These are phyloP conservation scores for Phyllosticta citriasiana DNA, from an alignment of 2,329 filamentous ascomycete genomes.

Conservation along the genomic window DNA sequence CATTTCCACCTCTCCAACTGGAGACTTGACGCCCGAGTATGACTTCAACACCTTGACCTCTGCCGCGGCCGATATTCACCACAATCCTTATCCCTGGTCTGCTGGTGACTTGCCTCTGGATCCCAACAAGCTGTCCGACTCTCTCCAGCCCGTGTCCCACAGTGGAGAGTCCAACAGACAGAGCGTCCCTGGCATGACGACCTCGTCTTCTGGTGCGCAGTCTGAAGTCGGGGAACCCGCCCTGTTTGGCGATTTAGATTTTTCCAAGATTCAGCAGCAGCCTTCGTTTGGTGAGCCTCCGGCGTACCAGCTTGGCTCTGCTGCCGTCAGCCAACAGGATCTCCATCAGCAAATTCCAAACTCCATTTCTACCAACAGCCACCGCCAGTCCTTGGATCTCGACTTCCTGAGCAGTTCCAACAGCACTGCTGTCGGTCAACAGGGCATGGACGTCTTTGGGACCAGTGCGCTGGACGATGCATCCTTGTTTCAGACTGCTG, in stretches of 20 bases:
- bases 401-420: slow-evolving; percentile 19
- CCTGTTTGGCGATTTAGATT: slow-evolving; percentile 26
- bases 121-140: slow-evolving; percentile 27
- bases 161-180: slow-evolving; percentile 30
- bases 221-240: slow-evolving; percentile 29
- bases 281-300: slow-evolving; percentile 18
- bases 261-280: slow-evolving; percentile 17
- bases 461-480: slow-evolving; percentile 5
- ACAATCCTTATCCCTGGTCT: slow-evolving; percentile 24
- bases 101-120: slow-evolving; percentile 31
- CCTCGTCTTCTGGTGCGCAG: slow-evolving; percentile 28
- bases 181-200: slow-evolving; percentile 30
- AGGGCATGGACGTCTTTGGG: background rate
- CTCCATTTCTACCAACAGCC: slow-evolving; percentile 17
- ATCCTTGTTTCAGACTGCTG: slow-evolving; percentile 11
- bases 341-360: slow-evolving; percentile 16
- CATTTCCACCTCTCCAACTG: slow-evolving; percentile 29
- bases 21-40: slow-evolving; percentile 25
- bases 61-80: slow-evolving; percentile 16
- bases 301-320: slow-evolving; percentile 21
- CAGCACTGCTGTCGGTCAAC: background rate
- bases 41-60: slow-evolving; percentile 27
- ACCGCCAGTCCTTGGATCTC: slow-evolving; percentile 20
- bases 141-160: slow-evolving; percentile 29
- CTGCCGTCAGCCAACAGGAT: slow-evolving; percentile 17